These are phyloP conservation scores for Neurospora sp. DNA, from an alignment of 495 filamentous ascomycete species.

Conservation along the genomic window DNA sequence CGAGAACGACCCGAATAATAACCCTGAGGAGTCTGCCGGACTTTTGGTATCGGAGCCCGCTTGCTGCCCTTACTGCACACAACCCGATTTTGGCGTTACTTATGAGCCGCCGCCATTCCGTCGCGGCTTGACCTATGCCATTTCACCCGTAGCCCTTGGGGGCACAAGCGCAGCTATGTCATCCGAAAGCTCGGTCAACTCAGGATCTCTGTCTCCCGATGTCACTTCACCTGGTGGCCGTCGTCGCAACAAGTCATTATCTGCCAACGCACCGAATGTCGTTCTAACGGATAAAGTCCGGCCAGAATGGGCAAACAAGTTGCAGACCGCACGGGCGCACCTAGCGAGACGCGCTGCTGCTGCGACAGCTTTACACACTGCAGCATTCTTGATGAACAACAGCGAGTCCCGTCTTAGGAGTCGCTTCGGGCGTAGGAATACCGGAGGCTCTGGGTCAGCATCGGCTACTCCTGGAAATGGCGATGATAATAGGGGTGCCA, in stretches of 20 bases:
- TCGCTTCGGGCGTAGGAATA: slow-evolving; percentile 40
- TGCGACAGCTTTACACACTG: slow-evolving; percentile 88
- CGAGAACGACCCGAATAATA: slow-evolving; percentile 34
- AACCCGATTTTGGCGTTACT: slow-evolving; percentile 88
- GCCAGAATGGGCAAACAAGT: slow-evolving; percentile 88
- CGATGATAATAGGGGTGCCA: slow-evolving; percentile 22
- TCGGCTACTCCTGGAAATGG: slow-evolving; percentile 18
- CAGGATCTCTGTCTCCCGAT: slow-evolving; percentile 29
- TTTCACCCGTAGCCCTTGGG: slow-evolving; percentile 26
- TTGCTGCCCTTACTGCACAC: slow-evolving; percentile 91
- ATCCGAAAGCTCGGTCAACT: slow-evolving; percentile 43
- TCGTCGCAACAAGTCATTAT: slow-evolving; percentile 71
- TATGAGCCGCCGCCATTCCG: slow-evolving; percentile 85
- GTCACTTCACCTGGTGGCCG: slow-evolving; percentile 14
- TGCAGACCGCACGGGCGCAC: slow-evolving; percentile 74
- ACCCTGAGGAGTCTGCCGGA: slow-evolving; percentile 44
- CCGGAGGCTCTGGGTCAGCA: slow-evolving; percentile 24
- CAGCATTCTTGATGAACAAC: slow-evolving; percentile 81
- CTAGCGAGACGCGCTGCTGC: slow-evolving; percentile 80
- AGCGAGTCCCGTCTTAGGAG: slow-evolving; percentile 35
- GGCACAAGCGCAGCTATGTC: slow-evolving; percentile 58
- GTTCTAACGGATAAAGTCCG: slow-evolving; percentile 86
- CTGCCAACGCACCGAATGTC: slow-evolving; percentile 67
- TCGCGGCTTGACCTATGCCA: slow-evolving; percentile 64
- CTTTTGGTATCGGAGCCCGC: slow-evolving; percentile 81